A percentile compares a stretch with the other conserved stretches of the same genome.
Evolutionary conservation across 306 rosid species (phyloP).

Genomic region (Lotus japonicus): DNA sequence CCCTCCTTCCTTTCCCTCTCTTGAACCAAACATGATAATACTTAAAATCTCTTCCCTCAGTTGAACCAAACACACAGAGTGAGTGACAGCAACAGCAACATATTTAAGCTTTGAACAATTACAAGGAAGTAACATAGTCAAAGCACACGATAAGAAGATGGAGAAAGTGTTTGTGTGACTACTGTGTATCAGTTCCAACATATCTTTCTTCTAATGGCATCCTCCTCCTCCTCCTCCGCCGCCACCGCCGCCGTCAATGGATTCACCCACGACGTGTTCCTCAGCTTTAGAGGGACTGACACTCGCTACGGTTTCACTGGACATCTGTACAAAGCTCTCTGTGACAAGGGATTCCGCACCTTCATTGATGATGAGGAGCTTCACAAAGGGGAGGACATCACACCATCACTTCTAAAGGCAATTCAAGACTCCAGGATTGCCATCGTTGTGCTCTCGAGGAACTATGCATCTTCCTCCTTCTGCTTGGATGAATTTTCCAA

Average conservation of each 20-base stretch:
- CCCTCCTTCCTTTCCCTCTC: too few relatives aligned
- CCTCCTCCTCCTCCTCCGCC: background rate
- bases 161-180: too few relatives aligned
- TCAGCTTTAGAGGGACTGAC: background rate
- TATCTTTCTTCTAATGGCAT: background rate
- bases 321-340: background rate
- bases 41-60: too few relatives aligned
- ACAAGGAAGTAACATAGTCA: too few relatives aligned
- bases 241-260: too few relatives aligned
- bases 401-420: background rate
- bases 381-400: background rate
- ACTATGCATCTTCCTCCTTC: background rate
- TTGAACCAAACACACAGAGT: too few relatives aligned
- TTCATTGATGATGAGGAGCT: conserved; percentile 8
- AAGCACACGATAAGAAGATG: too few relatives aligned
- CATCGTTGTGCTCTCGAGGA: background rate
- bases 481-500: conserved; percentile 6
- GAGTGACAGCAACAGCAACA: too few relatives aligned
- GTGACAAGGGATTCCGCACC: background rate
- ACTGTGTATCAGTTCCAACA: too few relatives aligned
- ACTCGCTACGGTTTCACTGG: background rate
- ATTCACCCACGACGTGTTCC: background rate
- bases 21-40: too few relatives aligned
- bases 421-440: background rate
- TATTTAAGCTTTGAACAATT: too few relatives aligned